phyloP scores from a whole-genome alignment of 2,329 filamentous ascomycete species.

The Lanzia echinophila region DNA sequence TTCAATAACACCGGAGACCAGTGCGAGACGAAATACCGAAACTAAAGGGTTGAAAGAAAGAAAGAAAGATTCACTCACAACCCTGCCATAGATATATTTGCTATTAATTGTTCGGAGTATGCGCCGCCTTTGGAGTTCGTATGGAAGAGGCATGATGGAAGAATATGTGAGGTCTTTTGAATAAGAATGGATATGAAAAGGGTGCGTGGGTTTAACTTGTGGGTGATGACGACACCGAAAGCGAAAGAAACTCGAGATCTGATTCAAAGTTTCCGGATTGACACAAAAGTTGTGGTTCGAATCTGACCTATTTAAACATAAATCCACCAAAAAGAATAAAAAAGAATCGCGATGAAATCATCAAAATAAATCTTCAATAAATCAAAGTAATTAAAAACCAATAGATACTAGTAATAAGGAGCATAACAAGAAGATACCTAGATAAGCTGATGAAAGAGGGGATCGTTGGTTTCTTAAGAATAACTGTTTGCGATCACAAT shows the following conservation, averaged over 20 bases:
- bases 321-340: too few relatives aligned
- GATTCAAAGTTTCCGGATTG: neutral
- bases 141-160: slow-evolving; percentile 41
- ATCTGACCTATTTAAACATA: too few relatives aligned
- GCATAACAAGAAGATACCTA: too few relatives aligned
- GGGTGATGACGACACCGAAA: slow-evolving; percentile 7
- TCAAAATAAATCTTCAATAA: too few relatives aligned
- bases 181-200: neutral
- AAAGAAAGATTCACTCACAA: slow-evolving; percentile 49
- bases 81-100: slow-evolving; percentile 65
- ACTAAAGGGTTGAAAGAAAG: neutral
- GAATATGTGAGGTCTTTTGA: neutral
- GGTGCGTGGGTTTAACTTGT: neutral
- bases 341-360: too few relatives aligned
- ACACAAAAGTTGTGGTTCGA: too few relatives aligned
- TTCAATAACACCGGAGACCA: neutral
- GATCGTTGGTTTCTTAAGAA: neutral
- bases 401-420: too few relatives aligned
- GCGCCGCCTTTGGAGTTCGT: slow-evolving; percentile 53
- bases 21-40: neutral
- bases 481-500: neutral
- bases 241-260: slow-evolving; percentile 3
- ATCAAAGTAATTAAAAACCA: too few relatives aligned
- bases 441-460: neutral
- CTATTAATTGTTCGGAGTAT: slow-evolving; percentile 60